phyloP scores from a whole-genome alignment of 2,329 filamentous ascomycete species.

The Botrytis medusae region DNA sequence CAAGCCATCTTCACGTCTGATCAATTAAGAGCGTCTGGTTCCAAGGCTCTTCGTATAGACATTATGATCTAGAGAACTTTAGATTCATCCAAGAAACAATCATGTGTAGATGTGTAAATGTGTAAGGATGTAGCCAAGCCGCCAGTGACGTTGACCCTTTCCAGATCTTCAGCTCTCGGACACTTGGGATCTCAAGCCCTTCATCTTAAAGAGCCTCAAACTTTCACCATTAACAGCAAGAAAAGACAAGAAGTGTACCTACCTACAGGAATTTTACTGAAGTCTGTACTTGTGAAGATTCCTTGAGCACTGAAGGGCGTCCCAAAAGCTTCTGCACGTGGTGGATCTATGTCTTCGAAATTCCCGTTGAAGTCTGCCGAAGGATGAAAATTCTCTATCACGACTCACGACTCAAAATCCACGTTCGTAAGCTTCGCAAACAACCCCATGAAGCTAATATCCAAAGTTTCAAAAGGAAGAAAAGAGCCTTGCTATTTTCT shows the following conservation, averaged over 20 bases:
- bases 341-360: neutral
- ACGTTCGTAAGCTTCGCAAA: neutral
- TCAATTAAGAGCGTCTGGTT: neutral
- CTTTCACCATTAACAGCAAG: neutral
- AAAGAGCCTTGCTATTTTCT: neutral
- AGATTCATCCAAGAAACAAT: neutral
- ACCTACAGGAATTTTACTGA: neutral
- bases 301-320: neutral
- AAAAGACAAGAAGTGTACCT: neutral
- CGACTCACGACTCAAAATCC: neutral
- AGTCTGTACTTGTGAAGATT: neutral
- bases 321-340: neutral
- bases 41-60: neutral
- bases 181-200: neutral
- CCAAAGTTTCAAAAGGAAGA: neutral
- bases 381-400: neutral
- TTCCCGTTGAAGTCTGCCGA: neutral
- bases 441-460: neutral
- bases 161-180: neutral
- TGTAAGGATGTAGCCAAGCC: neutral
- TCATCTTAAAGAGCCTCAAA: neutral
- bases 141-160: neutral
- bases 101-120: neutral
- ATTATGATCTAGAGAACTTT: neutral
- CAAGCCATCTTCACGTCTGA: neutral